phyloP scores from a whole-genome alignment of 1,139 yeast species.

The Zygoascus meyerae region DNA sequence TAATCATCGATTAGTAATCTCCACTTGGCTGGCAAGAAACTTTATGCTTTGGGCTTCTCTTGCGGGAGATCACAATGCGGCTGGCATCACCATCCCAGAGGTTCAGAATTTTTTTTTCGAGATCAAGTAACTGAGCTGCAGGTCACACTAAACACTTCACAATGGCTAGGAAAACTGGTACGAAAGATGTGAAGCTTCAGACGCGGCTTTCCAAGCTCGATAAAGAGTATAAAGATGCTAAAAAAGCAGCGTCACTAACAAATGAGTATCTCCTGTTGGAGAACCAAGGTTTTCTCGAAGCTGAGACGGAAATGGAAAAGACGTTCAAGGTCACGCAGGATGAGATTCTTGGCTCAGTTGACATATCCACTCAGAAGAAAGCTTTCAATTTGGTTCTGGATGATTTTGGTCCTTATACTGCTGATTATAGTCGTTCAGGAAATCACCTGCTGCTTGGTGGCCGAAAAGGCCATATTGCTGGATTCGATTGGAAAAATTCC shows the following conservation, averaged over 20 bases:
- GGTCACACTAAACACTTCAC: background rate
- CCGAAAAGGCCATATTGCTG: slow-evolving; percentile 87
- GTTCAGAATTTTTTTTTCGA: slow-evolving; percentile 1
- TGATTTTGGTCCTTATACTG: slow-evolving; percentile 80
- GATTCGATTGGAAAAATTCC: slow-evolving; percentile 95
- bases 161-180: slow-evolving; percentile 8
- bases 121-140: background rate
- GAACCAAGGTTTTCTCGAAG: slow-evolving; percentile 78
- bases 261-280: slow-evolving; percentile 74
- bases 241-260: slow-evolving; percentile 75
- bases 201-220: slow-evolving; percentile 65
- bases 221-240: slow-evolving; percentile 68
- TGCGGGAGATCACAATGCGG: no score
- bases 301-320: slow-evolving; percentile 85
- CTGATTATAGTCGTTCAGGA: slow-evolving; percentile 84
- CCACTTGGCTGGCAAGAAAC: no score
- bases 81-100: no score
- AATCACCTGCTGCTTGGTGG: slow-evolving; percentile 83
- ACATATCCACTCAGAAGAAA: slow-evolving; percentile 61
- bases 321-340: slow-evolving; percentile 80
- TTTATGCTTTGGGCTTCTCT: no score
- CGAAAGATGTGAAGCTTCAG: slow-evolving; percentile 44
- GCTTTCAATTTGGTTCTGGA: slow-evolving; percentile 66
- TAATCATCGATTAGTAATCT: no score
- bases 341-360: slow-evolving; percentile 76